These are phyloP conservation scores for Lepiota brunneoincarnata DNA, from an alignment of 768 basidiomycete genomes.

Conservation along the genomic window DNA sequence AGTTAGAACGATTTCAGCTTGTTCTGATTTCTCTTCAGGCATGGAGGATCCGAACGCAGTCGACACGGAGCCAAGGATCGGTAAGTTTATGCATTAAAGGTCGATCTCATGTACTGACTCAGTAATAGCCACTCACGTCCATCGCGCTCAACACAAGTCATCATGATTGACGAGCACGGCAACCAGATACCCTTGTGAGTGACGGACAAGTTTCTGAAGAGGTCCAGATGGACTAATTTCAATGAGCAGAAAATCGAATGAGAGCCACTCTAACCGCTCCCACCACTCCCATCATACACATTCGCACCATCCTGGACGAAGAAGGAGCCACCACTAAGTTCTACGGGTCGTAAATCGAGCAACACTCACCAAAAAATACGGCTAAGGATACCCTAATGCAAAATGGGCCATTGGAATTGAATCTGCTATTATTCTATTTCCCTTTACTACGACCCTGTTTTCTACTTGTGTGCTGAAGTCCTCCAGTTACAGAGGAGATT, in stretches of 20 bases:
- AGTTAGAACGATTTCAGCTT: no score
- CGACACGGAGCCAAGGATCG: conserved; percentile 4
- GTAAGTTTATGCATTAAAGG: background rate
- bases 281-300: conserved; percentile 6
- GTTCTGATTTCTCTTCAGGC: background rate
- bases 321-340: conserved; percentile 2
- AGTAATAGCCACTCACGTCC: conserved; percentile 3
- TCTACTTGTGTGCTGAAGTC: conserved; percentile 18
- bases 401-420: background rate
- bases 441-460: conserved; percentile 16
- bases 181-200: conserved; percentile 18
- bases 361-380: background rate
- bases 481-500: conserved; percentile 36
- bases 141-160: conserved; percentile 13
- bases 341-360: background rate
- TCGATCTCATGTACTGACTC: background rate
- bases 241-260: conserved; percentile 4
- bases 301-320: conserved; percentile 5
- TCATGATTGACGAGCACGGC: conserved; percentile 18
- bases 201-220: background rate
- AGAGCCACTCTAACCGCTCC: conserved; percentile 9
- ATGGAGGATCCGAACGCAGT: background rate
- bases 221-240: background rate
- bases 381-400: background rate
- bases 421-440: conserved; percentile 12